Base-by-base conservation (phyloP, 495 filamentous ascomycete genomes). In the Chlorociboria aeruginascens region DNA sequence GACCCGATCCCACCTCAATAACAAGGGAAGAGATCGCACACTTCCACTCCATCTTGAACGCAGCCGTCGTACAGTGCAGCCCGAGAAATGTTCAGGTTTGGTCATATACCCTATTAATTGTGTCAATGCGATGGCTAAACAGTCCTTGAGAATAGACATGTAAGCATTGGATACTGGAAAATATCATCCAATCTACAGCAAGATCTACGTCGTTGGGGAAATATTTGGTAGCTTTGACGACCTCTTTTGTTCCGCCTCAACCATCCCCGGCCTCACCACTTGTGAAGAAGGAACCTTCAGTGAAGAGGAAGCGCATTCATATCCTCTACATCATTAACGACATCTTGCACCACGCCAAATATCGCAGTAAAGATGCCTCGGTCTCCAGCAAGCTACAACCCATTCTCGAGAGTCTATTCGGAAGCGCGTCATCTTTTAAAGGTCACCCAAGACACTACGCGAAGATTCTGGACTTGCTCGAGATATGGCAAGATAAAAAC, bases 21-120 rank as follows among this genome's bases (percentile, higher is more conserved):
- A 61, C 81, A 20, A 74, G 78, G 61, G 74, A 84, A 59, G 81
- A 87, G 45, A 84, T 93, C 69, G 67, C 78, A 48, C 60, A 72
- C 33, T 86, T 92, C 57, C 81, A 89, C 62, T 55, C 66, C 48
- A 66, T 76, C 41, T 72, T 95, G 51, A 78, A 84, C 58, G 66
- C 73, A 60, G 76, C 74, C 47, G 63, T 88, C 57, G 69, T 73
- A 64, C 78, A 82, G 67, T 90, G 88, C 77, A 85, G 86, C 54
- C 70, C 79, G 48, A 61, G 70, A 69, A 93, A 94, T 69, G 83
- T 95, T 73, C 89, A 95, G 89, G 89, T 95, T 88, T 89, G 88
- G 86, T 65, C 69, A 65, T 72, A 76, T 58, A 62, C 63, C 72
- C 72, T 76, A 63, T 56, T 66, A 65, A 56, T 62, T 64, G 45